These are phyloP conservation scores for Phytopythium boreale DNA, from an alignment of 352 stramenopile species.

Conservation along the genomic window DNA sequence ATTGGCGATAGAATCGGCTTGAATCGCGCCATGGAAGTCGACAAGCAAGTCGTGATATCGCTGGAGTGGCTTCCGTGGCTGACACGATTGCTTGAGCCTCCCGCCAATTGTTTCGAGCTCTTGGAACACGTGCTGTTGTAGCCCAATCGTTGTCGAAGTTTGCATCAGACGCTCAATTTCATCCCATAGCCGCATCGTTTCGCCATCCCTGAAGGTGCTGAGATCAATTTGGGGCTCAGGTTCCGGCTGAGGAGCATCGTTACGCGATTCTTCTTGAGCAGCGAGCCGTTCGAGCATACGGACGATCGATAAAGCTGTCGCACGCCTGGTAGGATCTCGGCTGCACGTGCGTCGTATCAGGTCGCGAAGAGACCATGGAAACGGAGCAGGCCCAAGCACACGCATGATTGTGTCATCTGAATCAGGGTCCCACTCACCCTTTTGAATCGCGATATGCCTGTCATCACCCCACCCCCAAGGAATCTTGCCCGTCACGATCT, in stretches of 20 bases:
- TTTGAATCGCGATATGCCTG: neutral
- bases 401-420: neutral
- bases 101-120: neutral
- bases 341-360: neutral
- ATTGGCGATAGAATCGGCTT: neutral
- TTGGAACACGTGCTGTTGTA: neutral
- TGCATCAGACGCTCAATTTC: neutral
- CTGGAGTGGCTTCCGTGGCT: neutral
- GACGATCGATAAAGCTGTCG: neutral
- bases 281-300: neutral
- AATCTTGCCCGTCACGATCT: too few relatives aligned
- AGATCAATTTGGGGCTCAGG: neutral
- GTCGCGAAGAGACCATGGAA: neutral
- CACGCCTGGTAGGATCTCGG: neutral
- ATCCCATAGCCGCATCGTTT: neutral
- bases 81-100: neutral
- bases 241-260: neutral
- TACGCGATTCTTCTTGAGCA: neutral
- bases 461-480: too few relatives aligned
- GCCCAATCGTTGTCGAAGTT: neutral
- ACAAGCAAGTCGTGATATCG: neutral
- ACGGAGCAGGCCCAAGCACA: neutral
- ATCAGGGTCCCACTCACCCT: neutral
- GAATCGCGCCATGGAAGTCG: neutral
- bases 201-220: neutral